These are phyloP conservation scores for Rhizopus delemar DNA, from an alignment of 371 early-diverging fungal genomes.

Conservation along the genomic window DNA sequence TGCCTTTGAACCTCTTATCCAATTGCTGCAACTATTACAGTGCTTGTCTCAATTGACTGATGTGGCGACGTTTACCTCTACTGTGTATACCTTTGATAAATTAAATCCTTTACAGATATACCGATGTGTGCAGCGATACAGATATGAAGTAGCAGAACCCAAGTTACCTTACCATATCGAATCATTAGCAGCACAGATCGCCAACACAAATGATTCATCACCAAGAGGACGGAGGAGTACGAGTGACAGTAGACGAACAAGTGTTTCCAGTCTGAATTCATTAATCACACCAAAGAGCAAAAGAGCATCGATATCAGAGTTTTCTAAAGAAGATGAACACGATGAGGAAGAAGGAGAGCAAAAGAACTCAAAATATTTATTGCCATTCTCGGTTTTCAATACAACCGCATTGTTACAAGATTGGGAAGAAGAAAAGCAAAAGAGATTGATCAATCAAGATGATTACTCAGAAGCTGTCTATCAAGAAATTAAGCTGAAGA, in stretches of 20 bases:
- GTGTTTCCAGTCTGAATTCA: constrained; percentile 20
- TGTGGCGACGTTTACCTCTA: constrained; percentile 67
- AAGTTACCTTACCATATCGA: constrained; percentile 66
- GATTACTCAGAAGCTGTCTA: constrained; percentile 22
- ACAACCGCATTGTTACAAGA: constrained; percentile 18
- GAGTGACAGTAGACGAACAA: constrained; percentile 13
- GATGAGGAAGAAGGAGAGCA: constrained; percentile 13
- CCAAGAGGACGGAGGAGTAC: neutral
- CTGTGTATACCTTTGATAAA: constrained; percentile 58
- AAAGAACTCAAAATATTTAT: constrained; percentile 19
- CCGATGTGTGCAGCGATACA: constrained; percentile 71
- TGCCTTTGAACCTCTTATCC: constrained; percentile 64
- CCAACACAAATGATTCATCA: constrained; percentile 26
- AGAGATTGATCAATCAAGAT: constrained; percentile 4
- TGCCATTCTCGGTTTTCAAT: constrained; percentile 21
- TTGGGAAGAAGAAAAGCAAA: constrained; percentile 17
- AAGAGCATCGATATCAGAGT: constrained; percentile 1
- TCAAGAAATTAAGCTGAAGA: constrained; percentile 26
- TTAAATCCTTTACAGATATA: constrained; percentile 71
- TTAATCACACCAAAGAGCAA: constrained; percentile 14
- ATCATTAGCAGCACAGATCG: constrained; percentile 61
- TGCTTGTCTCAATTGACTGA: constrained; percentile 71
- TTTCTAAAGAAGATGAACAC: constrained; percentile 9
- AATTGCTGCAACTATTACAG: constrained; percentile 80
- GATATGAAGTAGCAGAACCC: constrained; percentile 81